Percentiles rank a stretch among this genome's conserved stretches.
phyloP scores from a whole-genome alignment of 2,329 filamentous ascomycete species.

The Xylaria multiplex region DNA sequence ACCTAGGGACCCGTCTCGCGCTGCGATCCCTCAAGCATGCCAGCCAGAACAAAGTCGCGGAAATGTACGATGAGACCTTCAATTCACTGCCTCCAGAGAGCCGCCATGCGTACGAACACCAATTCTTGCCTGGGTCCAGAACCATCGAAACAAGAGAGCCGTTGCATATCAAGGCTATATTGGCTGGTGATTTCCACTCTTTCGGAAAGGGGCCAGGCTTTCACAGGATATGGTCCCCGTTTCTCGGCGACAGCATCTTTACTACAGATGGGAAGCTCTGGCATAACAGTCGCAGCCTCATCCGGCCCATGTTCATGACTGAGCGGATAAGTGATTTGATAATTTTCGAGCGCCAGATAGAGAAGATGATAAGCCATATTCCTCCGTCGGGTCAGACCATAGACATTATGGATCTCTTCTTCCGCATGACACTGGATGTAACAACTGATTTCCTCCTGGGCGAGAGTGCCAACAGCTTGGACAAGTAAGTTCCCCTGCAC shows the following conservation, averaged over 20 bases:
- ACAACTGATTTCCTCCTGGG: conserved; percentile 75
- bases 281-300: conserved; percentile 60
- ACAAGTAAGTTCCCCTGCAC: conserved; percentile 47
- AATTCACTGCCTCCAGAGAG: conserved; percentile 23
- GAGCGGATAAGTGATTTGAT: conserved; percentile 59
- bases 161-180: conserved; percentile 64
- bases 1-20: conserved; percentile 13
- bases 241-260: conserved; percentile 66
- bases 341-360: conserved; percentile 69
- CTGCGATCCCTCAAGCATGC: conserved; percentile 20
- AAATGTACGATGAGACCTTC: conserved; percentile 18
- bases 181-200: conserved; percentile 65
- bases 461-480: conserved; percentile 60
- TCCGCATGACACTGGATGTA: conserved; percentile 71
- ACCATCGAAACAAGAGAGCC: conserved; percentile 57
- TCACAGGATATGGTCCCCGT: conserved; percentile 53
- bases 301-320: conserved; percentile 56
- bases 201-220: conserved; percentile 58
- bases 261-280: conserved; percentile 60
- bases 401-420: conserved; percentile 72
- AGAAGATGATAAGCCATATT: conserved; percentile 65
- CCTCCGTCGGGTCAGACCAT: conserved; percentile 63
- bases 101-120: conserved; percentile 31
- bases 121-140: conserved; percentile 24
- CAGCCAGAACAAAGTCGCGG: conserved; percentile 21